These are phyloP conservation scores for Monosporascus sp. DNA, from an alignment of 2,329 filamentous ascomycete species.

Conservation along the genomic window DNA sequence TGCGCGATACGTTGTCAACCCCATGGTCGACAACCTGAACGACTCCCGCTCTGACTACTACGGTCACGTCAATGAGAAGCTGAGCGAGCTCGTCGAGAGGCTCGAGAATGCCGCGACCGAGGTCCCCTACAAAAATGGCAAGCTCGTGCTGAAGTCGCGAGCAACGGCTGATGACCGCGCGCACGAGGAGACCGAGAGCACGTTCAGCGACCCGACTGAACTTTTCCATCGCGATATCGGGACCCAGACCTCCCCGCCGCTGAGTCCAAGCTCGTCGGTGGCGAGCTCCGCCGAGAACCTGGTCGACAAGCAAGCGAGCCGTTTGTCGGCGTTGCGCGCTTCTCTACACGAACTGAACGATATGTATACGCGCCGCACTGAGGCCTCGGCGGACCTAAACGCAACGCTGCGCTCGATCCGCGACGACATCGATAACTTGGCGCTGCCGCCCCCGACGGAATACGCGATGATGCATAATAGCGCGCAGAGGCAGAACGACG, in stretches of 20 bases:
- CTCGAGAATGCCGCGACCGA: conserved; percentile 57
- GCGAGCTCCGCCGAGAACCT: conserved; percentile 7
- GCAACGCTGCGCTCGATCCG: conserved; percentile 53
- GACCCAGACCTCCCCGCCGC: conserved; percentile 63
- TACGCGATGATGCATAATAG: conserved; percentile 37
- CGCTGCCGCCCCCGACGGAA: conserved; percentile 37
- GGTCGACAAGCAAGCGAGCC: conserved; percentile 35
- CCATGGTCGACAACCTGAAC: conserved; percentile 50
- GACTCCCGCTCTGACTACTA: conserved; percentile 50
- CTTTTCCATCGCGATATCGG: conserved; percentile 78
- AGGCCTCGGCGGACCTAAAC: conserved; percentile 46
- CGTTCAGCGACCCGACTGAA: conserved; percentile 63
- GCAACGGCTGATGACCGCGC: conserved; percentile 10
- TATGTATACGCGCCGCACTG: conserved; percentile 38
- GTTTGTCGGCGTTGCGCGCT: conserved; percentile 38
- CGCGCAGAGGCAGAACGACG: conserved; percentile 51
- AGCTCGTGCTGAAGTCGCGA: conserved; percentile 10
- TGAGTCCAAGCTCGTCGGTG: too few relatives aligned
- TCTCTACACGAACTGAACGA: conserved; percentile 39
- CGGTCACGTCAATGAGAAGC: conserved; percentile 40
- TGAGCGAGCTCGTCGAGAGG: conserved; percentile 41
- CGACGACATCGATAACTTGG: conserved; percentile 60
- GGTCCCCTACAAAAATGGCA: conserved; percentile 42
- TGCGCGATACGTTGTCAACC: conserved; percentile 63
- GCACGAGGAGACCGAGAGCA: conserved; percentile 36